phyloP scores from a whole-genome alignment of 495 filamentous ascomycete genomes.

The Pyronema omphalodes region DNA sequence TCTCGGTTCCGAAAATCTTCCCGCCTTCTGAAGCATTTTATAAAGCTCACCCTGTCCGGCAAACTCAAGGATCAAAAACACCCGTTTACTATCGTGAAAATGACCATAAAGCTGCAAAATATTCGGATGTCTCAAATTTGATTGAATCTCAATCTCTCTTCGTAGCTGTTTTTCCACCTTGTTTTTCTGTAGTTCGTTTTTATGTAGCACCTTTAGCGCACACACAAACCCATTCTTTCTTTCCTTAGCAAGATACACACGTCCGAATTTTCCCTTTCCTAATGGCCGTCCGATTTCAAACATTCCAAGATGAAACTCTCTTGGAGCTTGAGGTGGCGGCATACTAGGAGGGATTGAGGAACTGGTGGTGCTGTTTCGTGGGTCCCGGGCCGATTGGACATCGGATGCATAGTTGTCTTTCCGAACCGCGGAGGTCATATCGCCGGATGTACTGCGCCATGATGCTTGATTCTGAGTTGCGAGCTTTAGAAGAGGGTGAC shows the following conservation, averaged over 20 bases:
- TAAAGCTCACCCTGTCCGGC: constrained; percentile 91
- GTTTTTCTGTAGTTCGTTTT: constrained; percentile 77
- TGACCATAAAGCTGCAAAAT: constrained; percentile 87
- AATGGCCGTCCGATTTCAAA: constrained; percentile 94
- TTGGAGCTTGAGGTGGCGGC: constrained; percentile 42
- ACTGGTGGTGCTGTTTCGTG: constrained; percentile 5
- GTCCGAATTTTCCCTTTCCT: constrained; percentile 93
- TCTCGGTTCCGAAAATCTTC: constrained; percentile 84
- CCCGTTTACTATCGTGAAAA: constrained; percentile 90
- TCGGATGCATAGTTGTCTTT: constrained; percentile 7
- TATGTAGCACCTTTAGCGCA: constrained; percentile 91
- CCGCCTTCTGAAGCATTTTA: constrained; percentile 80
- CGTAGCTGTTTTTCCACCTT: constrained; percentile 94
- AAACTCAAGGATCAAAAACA: constrained; percentile 92
- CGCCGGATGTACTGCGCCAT: constrained; percentile 26
- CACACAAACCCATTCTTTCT: constrained; percentile 80
- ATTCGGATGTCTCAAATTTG: constrained; percentile 88
- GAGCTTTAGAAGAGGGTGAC: constrained; percentile 46
- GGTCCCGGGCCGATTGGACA: neutral
- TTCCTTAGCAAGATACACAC: constrained; percentile 90
- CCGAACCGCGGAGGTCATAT: constrained; percentile 22
- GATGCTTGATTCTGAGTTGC: constrained; percentile 54
- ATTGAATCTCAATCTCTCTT: constrained; percentile 95
- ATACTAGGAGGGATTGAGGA: constrained; percentile 21
- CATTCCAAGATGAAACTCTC: constrained; percentile 87